phyloP scores from a whole-genome alignment of 2,329 filamentous ascomycete genomes.

The Blumeria hordei region DNA sequence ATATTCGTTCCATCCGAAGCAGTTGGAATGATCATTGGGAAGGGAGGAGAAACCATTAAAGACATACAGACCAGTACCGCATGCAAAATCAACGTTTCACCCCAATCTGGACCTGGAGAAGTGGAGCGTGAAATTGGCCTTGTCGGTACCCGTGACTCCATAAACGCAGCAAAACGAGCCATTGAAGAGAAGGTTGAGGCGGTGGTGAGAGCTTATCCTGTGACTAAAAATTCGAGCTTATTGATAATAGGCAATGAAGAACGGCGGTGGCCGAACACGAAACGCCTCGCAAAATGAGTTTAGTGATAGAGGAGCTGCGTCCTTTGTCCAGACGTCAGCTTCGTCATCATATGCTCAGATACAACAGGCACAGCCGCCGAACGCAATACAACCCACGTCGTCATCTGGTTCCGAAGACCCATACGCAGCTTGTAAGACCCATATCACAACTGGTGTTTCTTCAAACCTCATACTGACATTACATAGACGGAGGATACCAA shows the following conservation, averaged over 20 bases:
- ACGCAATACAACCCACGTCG: slow-evolving; percentile 18
- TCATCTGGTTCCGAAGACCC: slow-evolving; percentile 32
- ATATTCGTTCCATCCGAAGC: slow-evolving; percentile 76
- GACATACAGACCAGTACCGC: slow-evolving; percentile 74
- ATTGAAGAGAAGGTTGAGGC: slow-evolving; percentile 86
- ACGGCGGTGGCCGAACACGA: slow-evolving; percentile 21
- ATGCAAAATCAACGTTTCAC: slow-evolving; percentile 87
- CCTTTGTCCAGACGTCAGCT: no score
- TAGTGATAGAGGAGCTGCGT: slow-evolving; percentile 20
- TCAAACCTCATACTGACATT: slow-evolving; percentile 10
- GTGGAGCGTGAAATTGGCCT: slow-evolving; percentile 69
- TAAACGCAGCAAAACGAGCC: slow-evolving; percentile 56
- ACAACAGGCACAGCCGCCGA: slow-evolving; percentile 22
- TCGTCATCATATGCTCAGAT: slow-evolving; percentile 18
- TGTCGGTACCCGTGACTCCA: slow-evolving; percentile 53
- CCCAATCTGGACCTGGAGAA: slow-evolving; percentile 53
- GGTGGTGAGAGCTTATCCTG: slow-evolving; percentile 36
- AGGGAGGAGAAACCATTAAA: slow-evolving; percentile 81
- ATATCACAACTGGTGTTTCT: neutral
- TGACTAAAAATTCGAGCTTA: slow-evolving; percentile 4
- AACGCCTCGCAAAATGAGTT: slow-evolving; percentile 24
- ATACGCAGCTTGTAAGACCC: slow-evolving; percentile 46
- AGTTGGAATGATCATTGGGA: slow-evolving; percentile 91
- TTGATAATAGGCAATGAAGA: slow-evolving; percentile 24
- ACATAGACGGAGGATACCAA: slow-evolving; percentile 51